Conservation (phyloP, 225 moss, liverwort and hornwort species). For the Thuidium tamariscinum region DNA sequence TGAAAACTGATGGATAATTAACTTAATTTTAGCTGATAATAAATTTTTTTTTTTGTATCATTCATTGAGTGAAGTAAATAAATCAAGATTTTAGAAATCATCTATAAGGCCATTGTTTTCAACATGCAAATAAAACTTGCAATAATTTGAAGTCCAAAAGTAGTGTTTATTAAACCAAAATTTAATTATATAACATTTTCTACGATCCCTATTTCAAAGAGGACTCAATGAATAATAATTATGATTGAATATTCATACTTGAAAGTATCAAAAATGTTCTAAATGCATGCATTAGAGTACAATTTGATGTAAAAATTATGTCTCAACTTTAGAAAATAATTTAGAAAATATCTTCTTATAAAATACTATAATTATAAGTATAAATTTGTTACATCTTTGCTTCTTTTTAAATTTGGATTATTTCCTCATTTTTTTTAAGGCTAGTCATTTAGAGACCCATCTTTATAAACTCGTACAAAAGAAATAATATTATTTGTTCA, state of each 20-base stretch:
- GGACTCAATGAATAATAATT: neutral
- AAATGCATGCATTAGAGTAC: no score
- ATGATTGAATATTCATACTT: neutral
- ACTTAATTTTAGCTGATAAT: neutral
- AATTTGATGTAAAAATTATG: neutral
- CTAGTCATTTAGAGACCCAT: accelerated
- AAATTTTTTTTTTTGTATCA: no score
- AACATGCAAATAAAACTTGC: no score
- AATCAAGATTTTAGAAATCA: neutral
- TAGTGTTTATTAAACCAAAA: no score
- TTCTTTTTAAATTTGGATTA: no score
- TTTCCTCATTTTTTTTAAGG: neutral
- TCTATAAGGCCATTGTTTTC: neutral
- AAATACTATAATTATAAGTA: neutral
- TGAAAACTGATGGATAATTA: neutral
- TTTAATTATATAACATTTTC: neutral
- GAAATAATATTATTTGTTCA: neutral
- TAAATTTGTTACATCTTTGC: neutral
- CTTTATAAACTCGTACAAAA: neutral
- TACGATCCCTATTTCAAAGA: neutral
- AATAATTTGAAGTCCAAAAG: neutral
- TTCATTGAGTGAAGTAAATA: neutral
- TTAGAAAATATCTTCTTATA: neutral
- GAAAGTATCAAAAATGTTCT: neutral
- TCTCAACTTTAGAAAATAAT: neutral